Percentiles rank a stretch among this genome's conserved stretches.
phyloP scores from a whole-genome alignment of 306 rosid genomes.

The Dryas drummondii region DNA sequence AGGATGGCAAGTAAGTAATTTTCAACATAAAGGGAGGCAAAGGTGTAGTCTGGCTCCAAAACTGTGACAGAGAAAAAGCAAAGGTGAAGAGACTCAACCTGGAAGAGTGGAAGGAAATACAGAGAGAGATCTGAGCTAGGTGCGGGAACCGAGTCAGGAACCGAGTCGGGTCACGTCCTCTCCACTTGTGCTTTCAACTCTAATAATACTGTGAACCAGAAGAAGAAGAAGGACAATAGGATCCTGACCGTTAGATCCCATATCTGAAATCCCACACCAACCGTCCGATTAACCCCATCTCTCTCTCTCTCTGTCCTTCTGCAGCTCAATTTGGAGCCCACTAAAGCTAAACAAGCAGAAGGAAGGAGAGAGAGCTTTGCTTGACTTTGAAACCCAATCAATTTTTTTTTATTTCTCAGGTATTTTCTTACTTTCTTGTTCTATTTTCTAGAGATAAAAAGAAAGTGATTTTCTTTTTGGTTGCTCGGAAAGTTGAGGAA shows the following conservation, averaged over 20 bases:
- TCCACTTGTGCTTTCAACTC: constrained; percentile 41
- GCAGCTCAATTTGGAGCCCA: constrained; percentile 37
- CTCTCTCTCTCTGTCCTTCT: constrained; percentile 14
- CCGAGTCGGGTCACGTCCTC: constrained; percentile 39
- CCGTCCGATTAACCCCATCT: constrained; percentile 45
- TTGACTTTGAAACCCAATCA: constrained; percentile 4
- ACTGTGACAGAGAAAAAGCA: constrained; percentile 37
- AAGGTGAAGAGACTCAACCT: constrained; percentile 33
- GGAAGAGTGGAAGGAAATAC: constrained; percentile 8
- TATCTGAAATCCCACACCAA: constrained; percentile 28
- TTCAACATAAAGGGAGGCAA: constrained; percentile 6
- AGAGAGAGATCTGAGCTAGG: constrained; percentile 33
- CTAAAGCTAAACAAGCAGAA: neutral
- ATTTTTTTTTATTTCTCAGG: constrained; percentile 22
- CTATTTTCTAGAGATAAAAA: neutral
- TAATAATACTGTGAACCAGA: constrained; percentile 33
- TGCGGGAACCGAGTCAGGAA: constrained; percentile 25
- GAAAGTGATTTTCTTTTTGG: neutral
- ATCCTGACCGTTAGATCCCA: constrained; percentile 63
- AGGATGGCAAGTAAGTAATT: constrained; percentile 30
- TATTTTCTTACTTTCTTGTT: constrained; percentile 43
- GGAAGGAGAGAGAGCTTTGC: constrained; percentile 13
- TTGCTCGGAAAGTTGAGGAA: constrained; percentile 15
- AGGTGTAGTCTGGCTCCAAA: constrained; percentile 8
- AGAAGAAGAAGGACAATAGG: constrained; percentile 15